Evolutionary conservation across 768 basidiomycete species (phyloP), one percentile per base, ranked within the genome.

Genomic region (Lyophyllum decastes): DNA sequence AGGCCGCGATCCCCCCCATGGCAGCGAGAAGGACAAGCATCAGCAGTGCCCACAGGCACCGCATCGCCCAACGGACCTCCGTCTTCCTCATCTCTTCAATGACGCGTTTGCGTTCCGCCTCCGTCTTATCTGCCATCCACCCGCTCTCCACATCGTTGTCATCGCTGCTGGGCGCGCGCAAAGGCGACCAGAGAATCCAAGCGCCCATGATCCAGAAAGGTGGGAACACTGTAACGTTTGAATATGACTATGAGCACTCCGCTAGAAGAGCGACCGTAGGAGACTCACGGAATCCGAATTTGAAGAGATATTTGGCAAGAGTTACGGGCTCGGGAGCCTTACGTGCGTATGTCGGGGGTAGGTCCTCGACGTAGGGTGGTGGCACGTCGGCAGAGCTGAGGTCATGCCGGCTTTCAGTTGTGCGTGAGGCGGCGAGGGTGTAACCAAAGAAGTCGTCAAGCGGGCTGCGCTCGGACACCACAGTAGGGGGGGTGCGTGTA

Each of bases 191-290:
- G 19, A 87, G 76, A 62, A 87, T 82, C 65, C 82, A 73, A 25
- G 79, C 75, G 21, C 85, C 85, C 53, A 86, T 72, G 45, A 80
- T 74, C 85, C 85, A 87, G 68, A 87, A 86, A 40, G 81, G 73
- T 2, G 82, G 82, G 67, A 87, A 87, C 50, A 86, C 85, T 87
- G 38, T 17, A 6, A 49, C 34, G 22, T n/a, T n/a, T n/a, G n/a
- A n/a, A n/a, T n/a, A 59, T 52, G 33, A 56, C 55, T 52, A 61
- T 46, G 54, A 19, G 24, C 40, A n/a, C 19, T 7, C 4, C 4
- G 9, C 2, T n/a, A 19, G 27, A 44, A 35, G n/a, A 8, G 25
- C 27, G 40, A 19, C 45, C 43, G 50, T 30, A 53, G 22, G 44
- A 21, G 54, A 74, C 85, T 65, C 63, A 87, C 86, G 65, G 64